Evolutionary conservation across 2,329 filamentous ascomycete species (phyloP).

Genomic region (Penicillium expansum): DNA sequence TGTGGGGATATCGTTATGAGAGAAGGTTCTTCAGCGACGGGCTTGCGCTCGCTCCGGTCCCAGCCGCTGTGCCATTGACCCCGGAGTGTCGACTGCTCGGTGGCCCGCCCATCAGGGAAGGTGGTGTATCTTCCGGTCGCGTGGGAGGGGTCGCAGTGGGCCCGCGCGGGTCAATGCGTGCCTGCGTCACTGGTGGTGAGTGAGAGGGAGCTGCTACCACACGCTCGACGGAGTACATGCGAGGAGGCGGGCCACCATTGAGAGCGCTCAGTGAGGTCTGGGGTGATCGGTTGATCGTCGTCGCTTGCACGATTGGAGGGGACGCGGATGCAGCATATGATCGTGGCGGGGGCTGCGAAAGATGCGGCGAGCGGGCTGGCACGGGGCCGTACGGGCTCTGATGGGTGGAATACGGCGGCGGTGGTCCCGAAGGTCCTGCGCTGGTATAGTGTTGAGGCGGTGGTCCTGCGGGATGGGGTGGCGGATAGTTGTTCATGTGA

Average conservation of each 20-base stretch:
- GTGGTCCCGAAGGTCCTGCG: conserved; percentile 35
- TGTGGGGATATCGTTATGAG: conserved; percentile 46
- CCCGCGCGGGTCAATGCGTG: conserved; percentile 35
- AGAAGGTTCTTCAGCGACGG: conserved; percentile 73
- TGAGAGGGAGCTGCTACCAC: conserved; percentile 33
- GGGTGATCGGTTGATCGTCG: conserved; percentile 37
- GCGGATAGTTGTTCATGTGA: conserved; percentile 52
- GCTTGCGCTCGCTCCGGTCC: conserved; percentile 68
- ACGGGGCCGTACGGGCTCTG: conserved; percentile 41
- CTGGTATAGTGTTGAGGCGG: conserved; percentile 33
- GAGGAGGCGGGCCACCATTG: conserved; percentile 37
- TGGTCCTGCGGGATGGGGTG: conserved; percentile 32
- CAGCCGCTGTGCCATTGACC: conserved; percentile 28
- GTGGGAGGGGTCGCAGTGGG: conserved; percentile 33
- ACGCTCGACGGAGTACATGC: conserved; percentile 40
- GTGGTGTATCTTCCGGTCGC: conserved; percentile 31
- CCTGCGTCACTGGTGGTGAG: conserved; percentile 38
- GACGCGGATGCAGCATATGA: conserved; percentile 40
- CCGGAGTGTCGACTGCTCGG: conserved; percentile 29
- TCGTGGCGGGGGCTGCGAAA: conserved; percentile 32
- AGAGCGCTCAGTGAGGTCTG: conserved; percentile 37
- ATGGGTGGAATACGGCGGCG: conserved; percentile 37
- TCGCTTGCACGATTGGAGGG: conserved; percentile 39
- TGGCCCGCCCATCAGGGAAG: conserved; percentile 23
- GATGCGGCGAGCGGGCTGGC: conserved; percentile 34